phyloP scores from a whole-genome alignment of 495 filamentous ascomycete species.

The Glonium stellatum region DNA sequence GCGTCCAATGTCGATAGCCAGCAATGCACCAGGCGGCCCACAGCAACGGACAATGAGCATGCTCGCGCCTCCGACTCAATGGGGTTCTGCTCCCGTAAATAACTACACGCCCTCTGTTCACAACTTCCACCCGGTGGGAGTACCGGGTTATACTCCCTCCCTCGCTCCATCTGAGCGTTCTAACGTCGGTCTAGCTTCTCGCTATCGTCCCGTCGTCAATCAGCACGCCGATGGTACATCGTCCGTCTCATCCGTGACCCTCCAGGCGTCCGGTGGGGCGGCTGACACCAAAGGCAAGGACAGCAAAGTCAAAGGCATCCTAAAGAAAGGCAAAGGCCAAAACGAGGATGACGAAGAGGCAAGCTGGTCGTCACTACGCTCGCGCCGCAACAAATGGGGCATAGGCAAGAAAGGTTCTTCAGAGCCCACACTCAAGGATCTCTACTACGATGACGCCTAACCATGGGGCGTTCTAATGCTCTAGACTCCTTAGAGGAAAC shows the following conservation, averaged over 20 bases:
- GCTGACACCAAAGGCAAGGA: background rate
- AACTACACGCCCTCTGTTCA: slow-evolving; percentile 3
- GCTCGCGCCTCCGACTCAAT: background rate
- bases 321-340: slow-evolving; percentile 8
- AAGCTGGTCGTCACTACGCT: too few relatives aligned
- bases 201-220: slow-evolving; percentile 75
- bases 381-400: too few relatives aligned
- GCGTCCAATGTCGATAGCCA: slow-evolving; percentile 21
- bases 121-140: background rate
- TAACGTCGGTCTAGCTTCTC: slow-evolving; percentile 78
- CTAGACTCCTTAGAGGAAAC: too few relatives aligned
- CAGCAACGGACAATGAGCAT: background rate
- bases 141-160: slow-evolving; percentile 54
- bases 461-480: too few relatives aligned
- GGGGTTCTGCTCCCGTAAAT: background rate
- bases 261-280: slow-evolving; percentile 20
- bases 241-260: slow-evolving; percentile 8
- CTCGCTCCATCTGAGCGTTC: slow-evolving; percentile 93
- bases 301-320: slow-evolving; percentile 20
- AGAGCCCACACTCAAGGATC: too few relatives aligned
- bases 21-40: background rate
- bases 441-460: too few relatives aligned
- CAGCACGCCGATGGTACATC: slow-evolving; percentile 6
- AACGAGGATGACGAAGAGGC: too few relatives aligned
- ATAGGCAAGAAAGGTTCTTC: too few relatives aligned